A percentile compares a stretch with the other conserved stretches of the same genome.
Conservation (phyloP, 345 rosid species). For the Salix dunnii region DNA sequence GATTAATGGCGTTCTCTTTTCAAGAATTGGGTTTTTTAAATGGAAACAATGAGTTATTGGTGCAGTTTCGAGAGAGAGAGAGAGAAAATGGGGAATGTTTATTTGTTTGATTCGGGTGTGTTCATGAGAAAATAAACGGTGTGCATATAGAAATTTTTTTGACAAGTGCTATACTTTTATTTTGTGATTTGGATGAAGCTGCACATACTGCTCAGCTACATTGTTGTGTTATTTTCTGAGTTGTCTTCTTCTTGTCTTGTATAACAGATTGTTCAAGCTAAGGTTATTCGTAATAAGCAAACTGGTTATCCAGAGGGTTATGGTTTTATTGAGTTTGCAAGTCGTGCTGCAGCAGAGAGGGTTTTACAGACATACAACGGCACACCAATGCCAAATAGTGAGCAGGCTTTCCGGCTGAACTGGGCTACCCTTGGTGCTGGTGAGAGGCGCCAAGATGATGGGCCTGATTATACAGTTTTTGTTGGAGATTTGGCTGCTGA, state of each 20-base stretch:
- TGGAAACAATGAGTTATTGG: neutral
- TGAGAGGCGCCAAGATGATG: slow-evolving; percentile 83
- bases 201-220: no score
- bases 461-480: slow-evolving; percentile 75
- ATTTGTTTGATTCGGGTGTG: neutral
- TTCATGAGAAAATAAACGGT: neutral
- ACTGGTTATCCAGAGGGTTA: slow-evolving; percentile 71
- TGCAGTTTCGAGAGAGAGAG: no score
- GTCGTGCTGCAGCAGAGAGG: slow-evolving; percentile 74
- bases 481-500: slow-evolving; percentile 95
- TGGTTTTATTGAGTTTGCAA: slow-evolving; percentile 79
- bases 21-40: no score
- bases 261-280: slow-evolving; percentile 59
- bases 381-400: slow-evolving; percentile 64
- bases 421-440: slow-evolving; percentile 92
- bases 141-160: neutral
- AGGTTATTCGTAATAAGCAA: slow-evolving; percentile 85
- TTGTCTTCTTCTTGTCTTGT: neutral
- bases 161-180: neutral
- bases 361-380: slow-evolving; percentile 74
- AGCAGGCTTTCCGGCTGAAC: slow-evolving; percentile 77
- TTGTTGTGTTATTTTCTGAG: neutral
- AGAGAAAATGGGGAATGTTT: neutral
- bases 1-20: neutral
- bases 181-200: no score